These are phyloP conservation scores for Aspergillus alliaceus DNA, from an alignment of 2,329 filamentous ascomycete genomes.

Conservation along the genomic window DNA sequence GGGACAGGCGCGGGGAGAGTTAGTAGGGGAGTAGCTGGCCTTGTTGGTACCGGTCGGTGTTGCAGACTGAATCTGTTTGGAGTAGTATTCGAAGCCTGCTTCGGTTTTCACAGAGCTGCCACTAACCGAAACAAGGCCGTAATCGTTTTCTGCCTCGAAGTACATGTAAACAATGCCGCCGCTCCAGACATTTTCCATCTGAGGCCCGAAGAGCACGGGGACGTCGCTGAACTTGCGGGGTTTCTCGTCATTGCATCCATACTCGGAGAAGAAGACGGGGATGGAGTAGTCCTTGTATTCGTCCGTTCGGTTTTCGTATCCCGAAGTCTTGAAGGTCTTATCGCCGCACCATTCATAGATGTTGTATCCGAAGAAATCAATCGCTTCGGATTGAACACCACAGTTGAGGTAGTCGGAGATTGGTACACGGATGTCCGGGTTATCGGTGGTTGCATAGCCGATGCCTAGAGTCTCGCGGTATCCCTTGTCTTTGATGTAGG, in stretches of 20 bases:
- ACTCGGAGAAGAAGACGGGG: slow-evolving; percentile 97
- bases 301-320: slow-evolving; percentile 76
- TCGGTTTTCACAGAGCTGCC: slow-evolving; percentile 64
- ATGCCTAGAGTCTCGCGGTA: slow-evolving; percentile 75
- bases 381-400: slow-evolving; percentile 62
- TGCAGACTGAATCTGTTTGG: slow-evolving; percentile 67
- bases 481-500: slow-evolving; percentile 78
- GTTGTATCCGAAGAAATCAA: slow-evolving; percentile 99
- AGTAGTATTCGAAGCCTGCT: slow-evolving; percentile 72
- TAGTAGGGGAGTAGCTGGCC: slow-evolving; percentile 70
- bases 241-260: slow-evolving; percentile 80
- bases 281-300: slow-evolving; percentile 90
- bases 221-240: slow-evolving; percentile 85
- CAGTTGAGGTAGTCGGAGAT: slow-evolving; percentile 96
- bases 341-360: slow-evolving; percentile 99
- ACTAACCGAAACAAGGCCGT: slow-evolving; percentile 65
- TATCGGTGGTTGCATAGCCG: slow-evolving; percentile 95
- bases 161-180: slow-evolving; percentile 99
- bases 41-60: slow-evolving; percentile 66
- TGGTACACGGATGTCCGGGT: slow-evolving; percentile 76
- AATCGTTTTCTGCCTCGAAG: slow-evolving; percentile 87
- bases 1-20: slow-evolving; percentile 70
- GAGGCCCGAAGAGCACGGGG: slow-evolving; percentile 69
- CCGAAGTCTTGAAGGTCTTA: slow-evolving; percentile 72
- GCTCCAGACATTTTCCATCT: slow-evolving; percentile 87